Evolutionary conservation across 2,329 filamentous ascomycete species (phyloP), one percentile per base, ranked within the genome.

Genomic region (Elsinoe fawcettii): DNA sequence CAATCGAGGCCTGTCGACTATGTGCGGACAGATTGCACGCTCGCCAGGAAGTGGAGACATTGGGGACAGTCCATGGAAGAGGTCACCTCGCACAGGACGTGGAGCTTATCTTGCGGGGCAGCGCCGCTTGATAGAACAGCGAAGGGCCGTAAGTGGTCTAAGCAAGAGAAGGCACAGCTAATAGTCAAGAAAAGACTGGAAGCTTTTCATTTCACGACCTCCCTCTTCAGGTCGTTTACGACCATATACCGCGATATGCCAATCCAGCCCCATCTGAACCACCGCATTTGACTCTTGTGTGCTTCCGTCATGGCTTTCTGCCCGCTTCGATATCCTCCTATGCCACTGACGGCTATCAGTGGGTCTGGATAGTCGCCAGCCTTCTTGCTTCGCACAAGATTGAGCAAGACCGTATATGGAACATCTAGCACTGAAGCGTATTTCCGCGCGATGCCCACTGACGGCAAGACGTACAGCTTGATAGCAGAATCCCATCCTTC

Each of bases 201-300:
- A 22, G 41, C 37, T 36, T 1, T 27, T 60, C 37, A 66, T 14
- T 55, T 18, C 54, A 77, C 64, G 64, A 77, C 80, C 70, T 82
- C 82, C 66, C 77, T 77, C 67, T 77, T 80, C 72, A 99, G 69
- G 70, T 97, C 91, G 72, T 99, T 99, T 30, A 97, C 81, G 58
- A 90, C 81, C 93, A 99, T 97, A 73, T 97, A 99, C 60, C 93
- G 79, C 66, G 90, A 93, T 58, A 96, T 70, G 0, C 82, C 80
- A 67, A 99, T 96, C 90, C 91, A 99, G 2, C 90, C 89, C 81
- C 90, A 97, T 6, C 93, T 83, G 69, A 97, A 99, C 93, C 93
- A 99, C 36, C 88, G 83, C 93, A 99, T 99, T 79, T 99, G 93
- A 71, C 90, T 96, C 73, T 84, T 78, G 75, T 99, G 93, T 25